These are phyloP conservation scores for Schwanniomyces sp. DNA, from an alignment of 805 yeast species.

Conservation along the genomic window DNA sequence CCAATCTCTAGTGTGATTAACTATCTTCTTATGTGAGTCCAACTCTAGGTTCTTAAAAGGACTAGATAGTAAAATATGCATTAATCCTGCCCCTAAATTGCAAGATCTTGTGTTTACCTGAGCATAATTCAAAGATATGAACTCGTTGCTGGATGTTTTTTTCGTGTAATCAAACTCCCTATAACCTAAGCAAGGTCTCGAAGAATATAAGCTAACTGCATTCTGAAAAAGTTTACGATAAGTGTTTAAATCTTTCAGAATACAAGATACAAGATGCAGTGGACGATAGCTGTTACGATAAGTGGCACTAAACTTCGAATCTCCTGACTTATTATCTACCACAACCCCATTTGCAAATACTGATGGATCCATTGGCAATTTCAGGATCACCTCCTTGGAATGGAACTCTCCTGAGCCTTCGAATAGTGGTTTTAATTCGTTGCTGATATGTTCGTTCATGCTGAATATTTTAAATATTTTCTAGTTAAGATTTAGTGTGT, in stretches of 20 bases:
- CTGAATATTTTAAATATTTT: neutral
- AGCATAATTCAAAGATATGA: constrained; percentile 18
- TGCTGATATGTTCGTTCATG: neutral
- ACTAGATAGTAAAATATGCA: constrained; percentile 23
- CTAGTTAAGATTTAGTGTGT: no score
- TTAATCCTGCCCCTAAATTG: constrained; percentile 40
- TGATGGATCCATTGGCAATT: neutral
- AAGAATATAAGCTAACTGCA: constrained; percentile 14
- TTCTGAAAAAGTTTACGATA: constrained; percentile 18
- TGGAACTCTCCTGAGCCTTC: neutral
- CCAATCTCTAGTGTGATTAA: constrained; percentile 15
- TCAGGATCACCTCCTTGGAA: neutral
- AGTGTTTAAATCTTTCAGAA: constrained; percentile 22
- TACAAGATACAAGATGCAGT: constrained; percentile 6
- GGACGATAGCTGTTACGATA: constrained; percentile 35
- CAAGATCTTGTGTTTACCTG: constrained; percentile 30
- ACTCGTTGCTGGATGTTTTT: constrained; percentile 6
- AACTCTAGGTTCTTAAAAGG: constrained; percentile 15
- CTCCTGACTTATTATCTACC: neutral
- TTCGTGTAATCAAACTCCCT: constrained; percentile 19
- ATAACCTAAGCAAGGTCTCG: constrained; percentile 21
- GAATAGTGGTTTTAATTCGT: constrained; percentile 1
- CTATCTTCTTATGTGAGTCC: constrained; percentile 17
- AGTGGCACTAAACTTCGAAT: constrained; percentile 18
- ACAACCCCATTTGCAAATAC: constrained; percentile 26